These are phyloP conservation scores for Fusarium avenaceum DNA, from an alignment of 2,329 filamentous ascomycete genomes.

Conservation along the genomic window DNA sequence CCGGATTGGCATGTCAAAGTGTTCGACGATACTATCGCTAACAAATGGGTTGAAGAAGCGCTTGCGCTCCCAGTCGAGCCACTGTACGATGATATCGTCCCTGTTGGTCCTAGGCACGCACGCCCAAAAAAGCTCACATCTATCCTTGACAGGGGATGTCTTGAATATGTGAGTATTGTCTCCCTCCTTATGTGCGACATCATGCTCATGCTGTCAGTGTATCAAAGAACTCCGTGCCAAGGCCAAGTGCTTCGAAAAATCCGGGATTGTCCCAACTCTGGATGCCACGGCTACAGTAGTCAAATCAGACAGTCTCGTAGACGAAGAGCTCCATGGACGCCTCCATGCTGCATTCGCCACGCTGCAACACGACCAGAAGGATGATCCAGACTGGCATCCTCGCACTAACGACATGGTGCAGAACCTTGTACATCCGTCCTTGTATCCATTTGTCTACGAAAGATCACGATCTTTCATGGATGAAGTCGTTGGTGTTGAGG, in stretches of 20 bases:
- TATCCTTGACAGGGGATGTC: slow-evolving; percentile 30
- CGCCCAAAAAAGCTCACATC: slow-evolving; percentile 5
- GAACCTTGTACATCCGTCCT: slow-evolving; percentile 37
- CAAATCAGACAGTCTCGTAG: slow-evolving; percentile 45
- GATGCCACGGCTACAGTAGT: slow-evolving; percentile 39
- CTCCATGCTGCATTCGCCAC: slow-evolving; percentile 35
- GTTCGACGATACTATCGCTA: slow-evolving; percentile 16
- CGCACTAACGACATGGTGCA: slow-evolving; percentile 3
- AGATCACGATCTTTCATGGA: slow-evolving; percentile 53
- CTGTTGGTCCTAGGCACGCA: neutral
- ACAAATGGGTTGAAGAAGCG: slow-evolving; percentile 33
- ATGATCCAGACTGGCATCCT: slow-evolving; percentile 38
- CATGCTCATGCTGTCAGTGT: slow-evolving; percentile 22
- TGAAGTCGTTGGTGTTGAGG: slow-evolving; percentile 46
- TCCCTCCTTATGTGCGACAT: accelerated
- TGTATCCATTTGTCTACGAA: slow-evolving; percentile 43
- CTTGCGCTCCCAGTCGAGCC: slow-evolving; percentile 24
- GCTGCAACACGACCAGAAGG: slow-evolving; percentile 37
- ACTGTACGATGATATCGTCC: slow-evolving; percentile 19
- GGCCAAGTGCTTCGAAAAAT: slow-evolving; percentile 57
- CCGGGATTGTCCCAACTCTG: slow-evolving; percentile 52
- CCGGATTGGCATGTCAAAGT: slow-evolving; percentile 47
- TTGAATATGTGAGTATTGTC: slow-evolving; percentile 28
- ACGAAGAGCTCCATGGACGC: slow-evolving; percentile 4
- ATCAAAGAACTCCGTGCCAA: slow-evolving; percentile 62